A percentile compares a stretch with the other conserved stretches of the same genome.
These are phyloP conservation scores for Orbilia javanica DNA, from an alignment of 2,329 filamentous ascomycete species.

Conservation along the genomic window DNA sequence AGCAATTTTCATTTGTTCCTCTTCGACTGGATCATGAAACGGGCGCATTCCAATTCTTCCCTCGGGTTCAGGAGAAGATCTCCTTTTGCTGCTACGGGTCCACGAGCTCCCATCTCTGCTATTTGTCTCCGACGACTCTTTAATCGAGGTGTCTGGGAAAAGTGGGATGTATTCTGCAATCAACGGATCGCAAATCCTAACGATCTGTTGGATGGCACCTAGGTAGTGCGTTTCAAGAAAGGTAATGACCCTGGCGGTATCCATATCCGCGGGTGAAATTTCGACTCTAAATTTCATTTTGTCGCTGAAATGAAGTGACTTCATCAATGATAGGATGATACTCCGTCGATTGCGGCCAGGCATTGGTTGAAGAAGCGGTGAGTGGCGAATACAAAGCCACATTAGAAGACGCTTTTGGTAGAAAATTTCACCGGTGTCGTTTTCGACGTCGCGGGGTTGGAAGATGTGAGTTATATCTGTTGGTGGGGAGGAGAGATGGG, in stretches of 20 bases:
- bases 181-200: constrained; percentile 30
- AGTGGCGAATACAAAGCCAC: constrained; percentile 52
- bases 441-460: constrained; percentile 22
- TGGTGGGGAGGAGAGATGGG: constrained; percentile 24
- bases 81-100: background rate
- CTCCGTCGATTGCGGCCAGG: background rate
- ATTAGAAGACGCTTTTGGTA: constrained; percentile 43
- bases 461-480: constrained; percentile 38
- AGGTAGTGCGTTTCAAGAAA: constrained; percentile 47
- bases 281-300: constrained; percentile 44
- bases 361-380: constrained; percentile 12
- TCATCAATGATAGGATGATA: constrained; percentile 25
- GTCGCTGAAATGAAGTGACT: constrained; percentile 17
- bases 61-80: background rate
- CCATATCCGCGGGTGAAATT: constrained; percentile 38
- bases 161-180: constrained; percentile 9
- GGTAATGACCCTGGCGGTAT: constrained; percentile 1
- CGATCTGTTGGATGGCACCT: constrained; percentile 21
- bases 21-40: constrained; percentile 4
- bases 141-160: background rate
- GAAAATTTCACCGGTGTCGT: background rate
- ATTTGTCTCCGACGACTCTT: background rate
- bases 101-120: background rate
- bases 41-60: background rate
- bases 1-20: constrained; percentile 19